Evolutionary conservation across 345 rosid species (phyloP).

Genomic region (Hibiscus mutabilis): DNA sequence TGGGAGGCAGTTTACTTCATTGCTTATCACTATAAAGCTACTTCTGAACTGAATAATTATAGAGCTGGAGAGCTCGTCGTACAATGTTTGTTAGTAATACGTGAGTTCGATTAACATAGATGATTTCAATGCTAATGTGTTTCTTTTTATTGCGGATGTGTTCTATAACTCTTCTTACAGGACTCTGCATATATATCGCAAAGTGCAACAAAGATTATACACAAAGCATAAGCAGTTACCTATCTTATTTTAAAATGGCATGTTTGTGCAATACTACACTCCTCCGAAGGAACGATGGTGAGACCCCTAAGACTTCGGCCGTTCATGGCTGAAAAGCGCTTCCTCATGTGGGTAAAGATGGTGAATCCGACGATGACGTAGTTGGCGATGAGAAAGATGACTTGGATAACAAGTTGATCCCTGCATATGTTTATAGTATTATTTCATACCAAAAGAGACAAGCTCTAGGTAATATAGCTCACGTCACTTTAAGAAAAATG

Average conservation of each 20-base stretch:
- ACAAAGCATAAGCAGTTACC: constrained; percentile 78
- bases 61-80: constrained; percentile 48
- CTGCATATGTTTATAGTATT: too few relatives aligned
- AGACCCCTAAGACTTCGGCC: constrained; percentile 43
- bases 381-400: constrained; percentile 83
- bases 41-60: constrained; percentile 44
- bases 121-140: constrained; percentile 23
- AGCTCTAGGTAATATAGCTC: too few relatives aligned
- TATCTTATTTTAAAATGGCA: constrained; percentile 94
- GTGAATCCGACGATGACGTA: constrained; percentile 42
- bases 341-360: constrained; percentile 5
- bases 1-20: constrained; percentile 71
- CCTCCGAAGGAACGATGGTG: constrained; percentile 58
- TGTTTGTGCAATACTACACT: constrained; percentile 68
- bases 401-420: too few relatives aligned
- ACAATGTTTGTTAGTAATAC: background rate
- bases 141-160: constrained; percentile 8
- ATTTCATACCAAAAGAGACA: too few relatives aligned
- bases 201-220: too few relatives aligned
- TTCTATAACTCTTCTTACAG: too few relatives aligned
- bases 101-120: constrained; percentile 51
- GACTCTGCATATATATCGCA: too few relatives aligned
- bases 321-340: constrained; percentile 17
- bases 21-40: constrained; percentile 62
- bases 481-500: too few relatives aligned